These are phyloP conservation scores for Hypericum perforatum DNA, from an alignment of 345 rosid species.

Conservation along the genomic window DNA sequence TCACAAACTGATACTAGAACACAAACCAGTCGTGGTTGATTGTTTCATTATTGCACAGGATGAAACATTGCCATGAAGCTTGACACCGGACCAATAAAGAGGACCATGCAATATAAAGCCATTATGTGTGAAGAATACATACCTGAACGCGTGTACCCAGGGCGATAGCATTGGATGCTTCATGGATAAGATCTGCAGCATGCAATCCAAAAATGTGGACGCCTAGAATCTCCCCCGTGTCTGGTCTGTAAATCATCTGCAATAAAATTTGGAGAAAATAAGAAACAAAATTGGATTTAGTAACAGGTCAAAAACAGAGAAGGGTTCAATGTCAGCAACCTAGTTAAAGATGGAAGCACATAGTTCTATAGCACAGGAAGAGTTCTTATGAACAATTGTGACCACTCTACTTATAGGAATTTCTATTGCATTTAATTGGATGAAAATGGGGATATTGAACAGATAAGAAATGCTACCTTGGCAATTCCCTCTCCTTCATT, in stretches of 20 bases:
- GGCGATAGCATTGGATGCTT: constrained; percentile 97
- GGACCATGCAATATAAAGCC: too few relatives aligned
- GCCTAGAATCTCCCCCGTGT: constrained; percentile 92
- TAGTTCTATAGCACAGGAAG: too few relatives aligned
- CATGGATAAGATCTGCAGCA: constrained; percentile 98
- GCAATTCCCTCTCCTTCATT: constrained; percentile 99
- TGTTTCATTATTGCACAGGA: too few relatives aligned
- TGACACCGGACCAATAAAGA: too few relatives aligned
- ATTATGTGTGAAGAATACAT: constrained; percentile 1
- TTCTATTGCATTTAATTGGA: neutral
- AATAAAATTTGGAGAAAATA: constrained; percentile 3
- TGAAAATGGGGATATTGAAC: neutral
- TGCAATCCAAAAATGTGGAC: constrained; percentile 96
- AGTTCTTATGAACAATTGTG: too few relatives aligned
- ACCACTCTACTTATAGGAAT: too few relatives aligned
- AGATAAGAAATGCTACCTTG: constrained; percentile 42
- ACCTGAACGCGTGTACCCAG: constrained; percentile 83
- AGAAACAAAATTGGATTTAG: neutral
- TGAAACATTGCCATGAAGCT: too few relatives aligned
- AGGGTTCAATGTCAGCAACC: too few relatives aligned
- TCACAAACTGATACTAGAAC: too few relatives aligned
- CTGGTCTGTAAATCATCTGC: constrained; percentile 97
- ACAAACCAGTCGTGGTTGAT: too few relatives aligned
- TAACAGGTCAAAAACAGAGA: neutral
- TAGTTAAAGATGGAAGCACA: too few relatives aligned